phyloP scores from a whole-genome alignment of 495 filamentous ascomycete genomes.

The Aspergillus cavernicola region DNA sequence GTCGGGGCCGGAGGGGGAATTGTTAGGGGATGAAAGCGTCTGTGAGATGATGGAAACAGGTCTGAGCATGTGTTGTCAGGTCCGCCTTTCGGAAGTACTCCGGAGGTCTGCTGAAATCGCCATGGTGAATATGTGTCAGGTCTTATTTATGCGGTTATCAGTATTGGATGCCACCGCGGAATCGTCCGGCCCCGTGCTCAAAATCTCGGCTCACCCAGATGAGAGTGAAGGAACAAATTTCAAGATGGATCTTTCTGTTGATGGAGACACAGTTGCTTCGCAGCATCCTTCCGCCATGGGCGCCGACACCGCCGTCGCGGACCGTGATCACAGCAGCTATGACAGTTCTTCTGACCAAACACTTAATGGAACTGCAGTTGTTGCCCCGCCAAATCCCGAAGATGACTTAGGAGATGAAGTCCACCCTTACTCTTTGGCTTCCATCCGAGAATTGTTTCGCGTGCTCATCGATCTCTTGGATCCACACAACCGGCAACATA shows the following conservation, averaged over 20 bases:
- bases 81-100: slow-evolving; percentile 84
- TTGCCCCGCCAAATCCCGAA: slow-evolving; percentile 40
- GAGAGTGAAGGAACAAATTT: slow-evolving; percentile 48
- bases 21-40: slow-evolving; percentile 93
- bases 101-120: slow-evolving; percentile 90
- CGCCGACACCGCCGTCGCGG: slow-evolving; percentile 35
- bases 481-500: slow-evolving; percentile 86
- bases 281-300: slow-evolving; percentile 45
- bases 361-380: slow-evolving; percentile 41
- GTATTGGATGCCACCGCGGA: slow-evolving; percentile 67
- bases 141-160: slow-evolving; percentile 90
- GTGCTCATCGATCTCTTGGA: slow-evolving; percentile 94
- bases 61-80: slow-evolving; percentile 94
- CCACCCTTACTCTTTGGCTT: slow-evolving; percentile 87
- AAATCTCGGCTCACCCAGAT: slow-evolving; percentile 50
- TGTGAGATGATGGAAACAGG: slow-evolving; percentile 99
- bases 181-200: slow-evolving; percentile 55
- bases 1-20: slow-evolving; percentile 82
- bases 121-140: slow-evolving; percentile 98
- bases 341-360: slow-evolving; percentile 34
- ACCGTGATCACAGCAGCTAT: slow-evolving; percentile 33
- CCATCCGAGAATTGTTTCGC: slow-evolving; percentile 88
- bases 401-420: slow-evolving; percentile 50
- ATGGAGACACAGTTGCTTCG: slow-evolving; percentile 58
- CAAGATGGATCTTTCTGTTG: slow-evolving; percentile 86